These are phyloP conservation scores for Fusarium circinatum DNA, from an alignment of 2,329 filamentous ascomycete genomes.

Conservation along the genomic window DNA sequence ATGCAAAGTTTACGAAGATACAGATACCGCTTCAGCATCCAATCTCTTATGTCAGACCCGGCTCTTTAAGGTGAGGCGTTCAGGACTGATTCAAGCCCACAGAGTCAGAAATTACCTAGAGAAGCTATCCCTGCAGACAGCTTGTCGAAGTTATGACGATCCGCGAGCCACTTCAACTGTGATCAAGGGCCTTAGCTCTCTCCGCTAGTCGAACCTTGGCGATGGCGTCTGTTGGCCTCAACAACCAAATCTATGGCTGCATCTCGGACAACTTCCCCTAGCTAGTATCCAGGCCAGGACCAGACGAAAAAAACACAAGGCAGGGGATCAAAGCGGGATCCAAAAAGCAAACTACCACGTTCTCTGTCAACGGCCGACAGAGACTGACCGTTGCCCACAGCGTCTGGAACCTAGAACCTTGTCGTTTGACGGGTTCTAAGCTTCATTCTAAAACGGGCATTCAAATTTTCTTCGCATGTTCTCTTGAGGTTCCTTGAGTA, in stretches of 20 bases:
- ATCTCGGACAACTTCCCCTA: constrained; percentile 40
- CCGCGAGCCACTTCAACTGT: constrained; percentile 37
- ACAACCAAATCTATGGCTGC: constrained; percentile 34
- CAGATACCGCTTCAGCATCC: background rate
- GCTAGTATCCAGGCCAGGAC: constrained; percentile 10
- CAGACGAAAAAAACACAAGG: constrained; percentile 3
- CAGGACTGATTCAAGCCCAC: constrained; percentile 17
- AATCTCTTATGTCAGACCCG: no score
- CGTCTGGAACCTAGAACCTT: constrained; percentile 25
- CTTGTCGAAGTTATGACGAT: constrained; percentile 34
- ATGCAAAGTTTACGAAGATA: background rate
- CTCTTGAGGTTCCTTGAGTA: background rate
- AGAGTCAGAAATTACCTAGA: constrained; percentile 24
- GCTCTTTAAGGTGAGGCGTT: background rate
- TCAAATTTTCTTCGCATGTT: background rate
- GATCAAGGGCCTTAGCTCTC: constrained; percentile 33
- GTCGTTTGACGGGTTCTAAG: background rate
- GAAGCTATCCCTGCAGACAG: constrained; percentile 25
- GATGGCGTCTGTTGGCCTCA: constrained; percentile 34
- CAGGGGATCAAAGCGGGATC: constrained; percentile 29
- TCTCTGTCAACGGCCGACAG: constrained; percentile 35
- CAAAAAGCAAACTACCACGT: constrained; percentile 21
- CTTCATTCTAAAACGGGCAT: background rate
- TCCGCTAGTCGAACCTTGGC: constrained; percentile 28
- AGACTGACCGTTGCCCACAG: constrained; percentile 32